Percentiles rank a stretch among this genome's conserved stretches.
Evolutionary conservation across 2,329 filamentous ascomycete genomes (phyloP).

Genomic region (Fusarium veterinarium): DNA sequence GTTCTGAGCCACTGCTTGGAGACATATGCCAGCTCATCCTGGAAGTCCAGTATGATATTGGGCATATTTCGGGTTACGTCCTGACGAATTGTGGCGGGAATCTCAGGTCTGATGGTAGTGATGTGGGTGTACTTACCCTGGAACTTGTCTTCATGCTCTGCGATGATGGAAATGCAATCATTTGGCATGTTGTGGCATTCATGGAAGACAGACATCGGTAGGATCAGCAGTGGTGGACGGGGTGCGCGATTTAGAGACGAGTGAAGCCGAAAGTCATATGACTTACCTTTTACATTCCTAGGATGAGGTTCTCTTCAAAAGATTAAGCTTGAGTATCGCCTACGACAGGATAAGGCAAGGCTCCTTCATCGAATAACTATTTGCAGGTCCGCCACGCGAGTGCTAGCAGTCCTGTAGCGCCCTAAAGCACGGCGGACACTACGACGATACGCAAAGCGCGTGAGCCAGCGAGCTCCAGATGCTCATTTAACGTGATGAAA

Average conservation of each 20-base stretch:
- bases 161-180: neutral
- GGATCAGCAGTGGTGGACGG: neutral
- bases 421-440: too few relatives aligned
- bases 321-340: neutral
- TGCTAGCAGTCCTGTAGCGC: too few relatives aligned
- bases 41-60: neutral
- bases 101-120: neutral
- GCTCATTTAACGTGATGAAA: too few relatives aligned
- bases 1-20: rapidly evolving
- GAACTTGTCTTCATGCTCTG: neutral
- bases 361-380: rapidly evolving
- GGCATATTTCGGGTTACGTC: neutral
- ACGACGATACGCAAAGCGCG: too few relatives aligned
- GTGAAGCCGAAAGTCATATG: rapidly evolving
- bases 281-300: neutral
- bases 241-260: neutral
- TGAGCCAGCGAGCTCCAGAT: too few relatives aligned
- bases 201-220: neutral
- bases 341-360: rapidly evolving
- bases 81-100: neutral
- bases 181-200: neutral
- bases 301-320: neutral
- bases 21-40: neutral
- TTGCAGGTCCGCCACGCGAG: too few relatives aligned
- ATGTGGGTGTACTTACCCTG: neutral